Evolutionary conservation across 129 eudicot genomes (phyloP).

Genomic region (Chrysanthemum makinoi): DNA sequence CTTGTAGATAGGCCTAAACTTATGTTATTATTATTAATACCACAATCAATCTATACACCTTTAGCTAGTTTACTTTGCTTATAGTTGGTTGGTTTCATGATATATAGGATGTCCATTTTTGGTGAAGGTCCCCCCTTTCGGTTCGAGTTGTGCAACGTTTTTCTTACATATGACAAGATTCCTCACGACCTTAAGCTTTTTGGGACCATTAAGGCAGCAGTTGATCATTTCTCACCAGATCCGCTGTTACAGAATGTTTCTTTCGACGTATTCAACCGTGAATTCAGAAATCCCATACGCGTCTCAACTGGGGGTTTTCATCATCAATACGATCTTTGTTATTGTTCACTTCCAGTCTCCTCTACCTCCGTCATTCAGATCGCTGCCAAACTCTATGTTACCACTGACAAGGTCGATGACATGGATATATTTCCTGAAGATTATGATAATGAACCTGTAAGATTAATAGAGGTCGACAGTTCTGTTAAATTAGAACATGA

Average conservation of each 20-base stretch:
- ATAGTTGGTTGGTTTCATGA: not conserved
- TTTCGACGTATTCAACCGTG: not conserved
- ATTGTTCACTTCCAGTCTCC: not conserved
- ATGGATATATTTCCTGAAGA: not conserved
- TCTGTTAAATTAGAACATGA: not conserved
- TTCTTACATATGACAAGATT: not conserved
- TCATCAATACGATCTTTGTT: not conserved
- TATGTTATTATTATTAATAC: no score
- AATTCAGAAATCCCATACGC: not conserved
- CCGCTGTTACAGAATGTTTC: not conserved
- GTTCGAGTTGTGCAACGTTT: not conserved
- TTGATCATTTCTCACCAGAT: not conserved
- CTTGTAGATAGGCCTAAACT: no score
- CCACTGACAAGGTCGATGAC: slow-evolving; percentile 1
- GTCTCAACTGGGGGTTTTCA: not conserved
- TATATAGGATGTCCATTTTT: not conserved
- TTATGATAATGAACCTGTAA: not conserved
- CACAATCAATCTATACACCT: not conserved
- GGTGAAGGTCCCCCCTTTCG: not conserved
- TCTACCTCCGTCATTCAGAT: not conserved
- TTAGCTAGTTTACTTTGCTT: not conserved
- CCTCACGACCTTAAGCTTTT: not conserved
- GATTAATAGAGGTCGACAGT: not conserved
- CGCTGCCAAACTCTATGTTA: not conserved
- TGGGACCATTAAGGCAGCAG: not conserved